These are phyloP conservation scores for Globisporangium echinulatum DNA, from an alignment of 352 stramenopile species.

Conservation along the genomic window DNA sequence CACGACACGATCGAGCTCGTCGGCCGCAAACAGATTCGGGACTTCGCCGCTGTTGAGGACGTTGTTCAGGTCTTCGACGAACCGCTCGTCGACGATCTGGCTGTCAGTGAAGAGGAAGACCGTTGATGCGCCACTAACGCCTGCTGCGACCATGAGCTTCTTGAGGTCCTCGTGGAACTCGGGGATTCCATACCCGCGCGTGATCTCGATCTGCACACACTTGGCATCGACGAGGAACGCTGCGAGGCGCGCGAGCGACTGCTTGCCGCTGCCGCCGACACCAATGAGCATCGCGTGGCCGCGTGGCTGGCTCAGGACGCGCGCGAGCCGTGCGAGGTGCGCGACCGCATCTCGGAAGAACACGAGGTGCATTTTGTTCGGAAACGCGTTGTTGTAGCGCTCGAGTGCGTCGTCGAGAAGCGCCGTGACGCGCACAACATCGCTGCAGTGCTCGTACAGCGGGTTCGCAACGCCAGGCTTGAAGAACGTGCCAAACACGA, in stretches of 20 bases:
- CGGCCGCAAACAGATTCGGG: slow-evolving; percentile 90
- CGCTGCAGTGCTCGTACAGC: slow-evolving; percentile 83
- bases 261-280: slow-evolving; percentile 92
- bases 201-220: slow-evolving; percentile 92
- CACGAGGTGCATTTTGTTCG: slow-evolving; percentile 94
- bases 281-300: slow-evolving; percentile 96
- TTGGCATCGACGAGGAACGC: slow-evolving; percentile 89
- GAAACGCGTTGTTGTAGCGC: slow-evolving; percentile 92
- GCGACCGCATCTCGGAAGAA: slow-evolving; percentile 93
- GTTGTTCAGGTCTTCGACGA: slow-evolving; percentile 96
- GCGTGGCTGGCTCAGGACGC: slow-evolving; percentile 88
- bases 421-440: slow-evolving; percentile 74
- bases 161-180: slow-evolving; percentile 93
- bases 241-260: slow-evolving; percentile 88
- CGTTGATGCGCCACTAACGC: slow-evolving; percentile 69
- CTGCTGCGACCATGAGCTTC: slow-evolving; percentile 90
- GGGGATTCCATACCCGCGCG: slow-evolving; percentile 80
- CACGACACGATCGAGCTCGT: slow-evolving; percentile 93
- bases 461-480: slow-evolving; percentile 64
- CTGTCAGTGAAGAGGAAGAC: slow-evolving; percentile 95
- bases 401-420: slow-evolving; percentile 91
- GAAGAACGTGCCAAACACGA: slow-evolving; percentile 93
- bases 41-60: slow-evolving; percentile 95
- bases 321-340: slow-evolving; percentile 84
- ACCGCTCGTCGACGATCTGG: slow-evolving; percentile 93